phyloP scores from a whole-genome alignment of 2,329 filamentous ascomycete species.

The Xylaria polymorpha region DNA sequence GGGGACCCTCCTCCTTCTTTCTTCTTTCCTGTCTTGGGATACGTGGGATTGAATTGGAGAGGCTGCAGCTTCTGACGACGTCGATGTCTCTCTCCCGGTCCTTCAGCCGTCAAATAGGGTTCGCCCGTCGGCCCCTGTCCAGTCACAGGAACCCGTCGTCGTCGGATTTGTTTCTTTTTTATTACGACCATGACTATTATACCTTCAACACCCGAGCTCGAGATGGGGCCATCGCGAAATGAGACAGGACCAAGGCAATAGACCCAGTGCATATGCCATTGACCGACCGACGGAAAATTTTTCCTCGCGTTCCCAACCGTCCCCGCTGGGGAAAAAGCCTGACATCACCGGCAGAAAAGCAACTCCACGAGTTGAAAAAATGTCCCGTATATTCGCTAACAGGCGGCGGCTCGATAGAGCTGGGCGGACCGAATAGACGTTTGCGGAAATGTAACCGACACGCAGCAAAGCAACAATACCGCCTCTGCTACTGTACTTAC shows the following conservation, averaged over 20 bases:
- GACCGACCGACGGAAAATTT: slow-evolving; percentile 4
- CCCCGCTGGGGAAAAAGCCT: background rate
- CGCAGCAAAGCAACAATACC: slow-evolving; percentile 1
- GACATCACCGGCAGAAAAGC: background rate
- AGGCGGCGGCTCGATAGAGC: slow-evolving; percentile 14
- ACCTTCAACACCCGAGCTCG: background rate
- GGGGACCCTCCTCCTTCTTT: background rate
- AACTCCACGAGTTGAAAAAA: slow-evolving; percentile 12
- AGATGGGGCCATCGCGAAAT: slow-evolving; percentile 5
- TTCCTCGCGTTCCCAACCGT: background rate
- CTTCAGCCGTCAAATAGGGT: slow-evolving; percentile 35
- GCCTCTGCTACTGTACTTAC: background rate
- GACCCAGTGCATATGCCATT: background rate
- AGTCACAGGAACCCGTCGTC: slow-evolving; percentile 8
- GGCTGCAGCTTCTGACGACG: slow-evolving; percentile 25
- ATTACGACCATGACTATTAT: slow-evolving; percentile 3
- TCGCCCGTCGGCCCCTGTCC: slow-evolving; percentile 26
- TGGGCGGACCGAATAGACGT: slow-evolving; percentile 21
- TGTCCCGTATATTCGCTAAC: background rate
- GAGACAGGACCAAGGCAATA: background rate
- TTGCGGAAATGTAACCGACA: slow-evolving; percentile 16
- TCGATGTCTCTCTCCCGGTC: slow-evolving; percentile 16
- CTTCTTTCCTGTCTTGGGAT: slow-evolving; percentile 1
- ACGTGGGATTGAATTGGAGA: slow-evolving; percentile 13
- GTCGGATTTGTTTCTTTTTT: background rate